Evolutionary conservation across 2,329 filamentous ascomycete genomes (phyloP), one percentile per base, ranked within the genome.

Genomic region (Triangularia setosa): DNA sequence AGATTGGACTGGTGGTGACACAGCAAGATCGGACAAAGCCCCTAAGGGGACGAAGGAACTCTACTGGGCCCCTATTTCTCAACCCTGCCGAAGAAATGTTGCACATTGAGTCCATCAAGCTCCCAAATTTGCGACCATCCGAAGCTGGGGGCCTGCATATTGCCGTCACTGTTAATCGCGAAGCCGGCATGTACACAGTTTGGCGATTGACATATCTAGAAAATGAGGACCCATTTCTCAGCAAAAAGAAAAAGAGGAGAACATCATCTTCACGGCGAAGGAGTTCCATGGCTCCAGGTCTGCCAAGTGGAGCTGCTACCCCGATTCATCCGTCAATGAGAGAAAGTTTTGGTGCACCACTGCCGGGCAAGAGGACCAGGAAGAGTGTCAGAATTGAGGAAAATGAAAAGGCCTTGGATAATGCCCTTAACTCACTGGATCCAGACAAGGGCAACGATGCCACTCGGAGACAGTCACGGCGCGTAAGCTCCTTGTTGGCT

Each of bases 401-500:
- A 62, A 61, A 77, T 2, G 76, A 84, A 28, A 83, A 81, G 63
- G 78, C 82, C 0, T 73, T 87, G 52, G 88, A 91, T 68, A 80
- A 92, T 53, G 89, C 88, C 2, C 84, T 89, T 2, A 72, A 67
- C 44, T 86, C 89, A 0, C 77, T 94, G n/a, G 90, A 91, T 62
- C 84, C 90, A 52, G 90, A 92, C 63, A 83, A 83, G 62, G 81
- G 79, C 11, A 73, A 76, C n/a, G 80, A 82, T 16, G 80, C 81
- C 12, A 83, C 82, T 0, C 79, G 86, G 60, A 81, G 86, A 65
- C 86, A 86, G 66, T 89, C 87, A 18, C 87, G 95, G 53, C 87
- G 95, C 59, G 90, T 98, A 25, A 99, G 95, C 79, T 98, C 94
- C 16, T 85, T 97, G 78, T 82, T 97, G 61, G 93, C 93, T 16